Conservation (phyloP, 2,329 filamentous ascomycete genomes). For the Cladosporium oxysporum region DNA sequence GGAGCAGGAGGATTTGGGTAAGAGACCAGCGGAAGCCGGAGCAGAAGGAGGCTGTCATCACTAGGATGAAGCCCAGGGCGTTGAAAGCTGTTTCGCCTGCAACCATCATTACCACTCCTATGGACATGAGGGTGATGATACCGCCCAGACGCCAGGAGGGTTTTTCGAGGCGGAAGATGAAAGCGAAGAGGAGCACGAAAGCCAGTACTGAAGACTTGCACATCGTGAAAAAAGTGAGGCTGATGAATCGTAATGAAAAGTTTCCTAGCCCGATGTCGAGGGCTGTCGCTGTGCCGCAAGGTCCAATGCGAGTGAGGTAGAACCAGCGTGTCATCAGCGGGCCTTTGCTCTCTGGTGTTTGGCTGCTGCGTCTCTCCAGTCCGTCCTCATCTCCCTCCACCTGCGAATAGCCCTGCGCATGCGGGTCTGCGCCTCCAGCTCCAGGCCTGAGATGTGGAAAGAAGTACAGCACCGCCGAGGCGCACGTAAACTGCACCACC, state of each 20-base stretch:
- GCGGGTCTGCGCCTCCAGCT: background rate
- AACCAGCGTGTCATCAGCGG: conserved; percentile 82
- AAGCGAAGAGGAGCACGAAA: conserved; percentile 93
- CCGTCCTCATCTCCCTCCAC: conserved; percentile 19
- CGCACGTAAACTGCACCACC: conserved; percentile 85
- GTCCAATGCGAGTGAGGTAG: conserved; percentile 87
- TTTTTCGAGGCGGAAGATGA: conserved; percentile 85
- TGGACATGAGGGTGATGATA: conserved; percentile 89
- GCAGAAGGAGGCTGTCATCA: conserved; percentile 92
- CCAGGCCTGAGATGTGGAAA: conserved; percentile 77
- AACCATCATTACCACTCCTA: conserved; percentile 97
- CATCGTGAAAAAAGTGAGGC: conserved; percentile 98
- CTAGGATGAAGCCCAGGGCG: conserved; percentile 80
- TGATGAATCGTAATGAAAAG: conserved; percentile 93
- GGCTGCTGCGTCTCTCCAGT: conserved; percentile 18
- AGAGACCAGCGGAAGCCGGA: conserved; percentile 97
- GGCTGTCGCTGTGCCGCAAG: conserved; percentile 88
- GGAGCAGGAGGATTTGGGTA: conserved; percentile 92
- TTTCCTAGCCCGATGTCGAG: conserved; percentile 96
- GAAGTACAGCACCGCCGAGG: conserved; percentile 75
- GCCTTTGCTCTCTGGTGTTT: conserved; percentile 42
- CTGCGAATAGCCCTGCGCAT: conserved; percentile 24
- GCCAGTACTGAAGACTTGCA: conserved; percentile 96
- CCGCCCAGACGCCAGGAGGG: conserved; percentile 81
- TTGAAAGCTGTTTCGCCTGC: conserved; percentile 91